Percentiles rank a stretch among this genome's conserved stretches.
These are phyloP conservation scores for Chytridiales sp. DNA, from an alignment of 371 early-diverging fungal genomes.

Conservation along the genomic window DNA sequence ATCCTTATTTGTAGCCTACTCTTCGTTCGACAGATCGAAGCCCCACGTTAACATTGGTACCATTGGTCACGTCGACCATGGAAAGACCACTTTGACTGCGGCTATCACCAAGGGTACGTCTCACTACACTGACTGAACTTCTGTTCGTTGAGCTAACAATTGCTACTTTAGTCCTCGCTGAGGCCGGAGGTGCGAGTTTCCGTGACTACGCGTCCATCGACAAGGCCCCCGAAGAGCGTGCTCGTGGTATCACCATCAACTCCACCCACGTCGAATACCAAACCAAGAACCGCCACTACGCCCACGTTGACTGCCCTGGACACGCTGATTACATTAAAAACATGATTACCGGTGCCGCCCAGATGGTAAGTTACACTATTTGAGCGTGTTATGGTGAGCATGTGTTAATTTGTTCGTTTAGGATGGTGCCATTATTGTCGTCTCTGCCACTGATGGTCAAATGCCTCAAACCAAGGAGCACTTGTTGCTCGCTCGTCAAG, in stretches of 20 bases:
- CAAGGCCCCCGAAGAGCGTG: constrained; percentile 97
- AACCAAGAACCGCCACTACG: constrained; percentile 87
- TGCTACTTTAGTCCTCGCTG: constrained; percentile 58
- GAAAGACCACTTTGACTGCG: constrained; percentile 98
- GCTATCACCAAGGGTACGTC: constrained; percentile 91
- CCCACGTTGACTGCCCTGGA: constrained; percentile 99
- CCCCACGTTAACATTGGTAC: constrained; percentile 99
- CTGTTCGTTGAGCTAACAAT: neutral
- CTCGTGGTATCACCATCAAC: constrained; percentile 96
- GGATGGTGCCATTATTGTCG: constrained; percentile 99
- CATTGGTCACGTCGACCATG: constrained; percentile 99
- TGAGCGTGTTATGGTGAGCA: neutral
- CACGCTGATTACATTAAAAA: constrained; percentile 99
- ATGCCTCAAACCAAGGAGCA: constrained; percentile 98
- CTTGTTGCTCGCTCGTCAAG: constrained; percentile 93
- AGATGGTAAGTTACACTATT: constrained; percentile 43
- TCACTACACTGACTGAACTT: neutral
- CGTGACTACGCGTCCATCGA: constrained; percentile 94
- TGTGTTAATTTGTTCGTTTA: constrained; percentile 12
- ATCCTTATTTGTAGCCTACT: constrained; percentile 10
- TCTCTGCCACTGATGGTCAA: constrained; percentile 96
- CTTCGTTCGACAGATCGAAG: constrained; percentile 57
- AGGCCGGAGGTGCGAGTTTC: constrained; percentile 78
- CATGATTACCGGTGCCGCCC: constrained; percentile 99
- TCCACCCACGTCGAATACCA: constrained; percentile 97